Evolutionary conservation across 2,329 filamentous ascomycete species (phyloP), one percentile per base, ranked within the genome.

Genomic region (Beauveria bassiana): DNA sequence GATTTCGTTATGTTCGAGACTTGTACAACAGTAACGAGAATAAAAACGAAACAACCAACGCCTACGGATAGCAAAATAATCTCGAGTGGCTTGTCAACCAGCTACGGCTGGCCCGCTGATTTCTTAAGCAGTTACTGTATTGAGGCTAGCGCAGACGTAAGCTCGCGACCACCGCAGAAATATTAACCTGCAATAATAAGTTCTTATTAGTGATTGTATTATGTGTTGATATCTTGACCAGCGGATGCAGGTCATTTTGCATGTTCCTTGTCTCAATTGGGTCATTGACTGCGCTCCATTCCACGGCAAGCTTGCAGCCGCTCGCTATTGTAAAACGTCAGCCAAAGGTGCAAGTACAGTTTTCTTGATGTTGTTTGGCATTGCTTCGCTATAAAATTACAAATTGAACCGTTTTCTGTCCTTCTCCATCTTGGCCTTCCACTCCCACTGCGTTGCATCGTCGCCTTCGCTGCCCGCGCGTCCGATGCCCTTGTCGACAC

Each of bases 391-490:
- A 43, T 50, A 16, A 57, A 57, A 58, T 65, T 81, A 98, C 71
- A 99, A 79, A 75, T 96, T 95, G 78, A 98, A 99, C 72, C 91
- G 87, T 67, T 93, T 98, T 70, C 95, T 83, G 71, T 90, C 81
- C 80, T 97, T 97, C 78, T 99, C 95, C 88, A 95, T 96, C 72
- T 87, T 86, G 12, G 90, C 89, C 78, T 96, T 96, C 95, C 95
- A 99, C 73, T 97, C 86, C 93, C 95, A 98, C 71, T 96, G 90
- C 67, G 91, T 84, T 43, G 91, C 91, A 74, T 88, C 78, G 74
- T 86, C 79, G 79, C 90, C 84, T 64, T 86, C 81, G 68, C 85
- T 87, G 20, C 86, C 86, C 8, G 86, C 85, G 61, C 83, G 76
- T 16, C 85, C 85, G 66, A 99, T 89, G 0, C 93, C 93, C 75